Evolutionary conservation across 352 stramenopile genomes (phyloP).

Genomic region (Pythium phragmiticola): DNA sequence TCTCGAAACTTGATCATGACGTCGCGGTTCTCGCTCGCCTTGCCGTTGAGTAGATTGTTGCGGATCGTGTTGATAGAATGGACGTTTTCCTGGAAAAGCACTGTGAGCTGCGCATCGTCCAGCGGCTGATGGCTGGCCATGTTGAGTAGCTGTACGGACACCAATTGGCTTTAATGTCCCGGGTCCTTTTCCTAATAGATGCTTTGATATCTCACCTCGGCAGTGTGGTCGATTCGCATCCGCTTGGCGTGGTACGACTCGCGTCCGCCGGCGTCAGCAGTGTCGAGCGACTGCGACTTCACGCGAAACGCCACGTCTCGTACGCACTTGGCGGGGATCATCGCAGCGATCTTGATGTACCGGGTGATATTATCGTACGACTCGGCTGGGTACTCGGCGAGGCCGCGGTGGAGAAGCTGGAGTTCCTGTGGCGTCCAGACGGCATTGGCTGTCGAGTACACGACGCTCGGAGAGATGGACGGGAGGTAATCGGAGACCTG

Average conservation of each 20-base stretch:
- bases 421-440: conserved; percentile 63
- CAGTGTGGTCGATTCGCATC: conserved; percentile 54
- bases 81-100: conserved; percentile 69
- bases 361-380: conserved; percentile 78
- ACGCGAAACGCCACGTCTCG: conserved; percentile 76
- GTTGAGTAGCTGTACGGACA: conserved; percentile 14
- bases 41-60: conserved; percentile 63
- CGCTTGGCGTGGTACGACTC: conserved; percentile 44
- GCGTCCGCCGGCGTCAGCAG: conserved; percentile 9
- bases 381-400: conserved; percentile 54
- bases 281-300: conserved; percentile 36
- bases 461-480: conserved; percentile 54
- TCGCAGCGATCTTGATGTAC: conserved; percentile 80
- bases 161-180: background rate
- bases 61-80: conserved; percentile 62
- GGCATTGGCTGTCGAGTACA: conserved; percentile 62
- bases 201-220: conserved; percentile 10
- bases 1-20: conserved; percentile 69
- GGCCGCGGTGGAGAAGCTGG: conserved; percentile 55
- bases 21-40: conserved; percentile 44
- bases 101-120: conserved; percentile 46
- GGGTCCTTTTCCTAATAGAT: background rate
- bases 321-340: conserved; percentile 64
- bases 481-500: conserved; percentile 31
- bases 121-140: conserved; percentile 21